A percentile compares a stretch with the other conserved stretches of the same genome.
These are phyloP conservation scores for Avena atlantica DNA, from an alignment of 176 grass and related monocot species.

Conservation along the genomic window DNA sequence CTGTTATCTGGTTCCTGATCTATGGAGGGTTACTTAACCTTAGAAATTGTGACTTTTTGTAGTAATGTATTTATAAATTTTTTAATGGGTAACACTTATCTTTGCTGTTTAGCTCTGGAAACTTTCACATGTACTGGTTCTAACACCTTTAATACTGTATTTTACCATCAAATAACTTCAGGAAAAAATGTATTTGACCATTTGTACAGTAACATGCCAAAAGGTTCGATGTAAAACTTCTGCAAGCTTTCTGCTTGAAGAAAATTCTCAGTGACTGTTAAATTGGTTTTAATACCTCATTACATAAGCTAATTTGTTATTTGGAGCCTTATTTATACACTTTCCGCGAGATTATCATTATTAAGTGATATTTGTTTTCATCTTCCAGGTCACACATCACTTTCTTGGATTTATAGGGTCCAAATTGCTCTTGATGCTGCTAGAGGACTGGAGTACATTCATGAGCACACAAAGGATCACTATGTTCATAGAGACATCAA, in stretches of 20 bases:
- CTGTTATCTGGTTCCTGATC: slow-evolving; percentile 7
- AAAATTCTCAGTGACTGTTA: background rate
- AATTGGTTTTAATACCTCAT: background rate
- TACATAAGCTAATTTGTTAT: slow-evolving; percentile 6
- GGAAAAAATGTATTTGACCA: background rate
- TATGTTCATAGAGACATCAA: slow-evolving; percentile 99
- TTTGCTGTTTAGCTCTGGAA: slow-evolving; percentile 13
- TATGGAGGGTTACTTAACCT: slow-evolving; percentile 30
- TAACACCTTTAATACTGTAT: slow-evolving; percentile 21
- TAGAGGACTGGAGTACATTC: slow-evolving; percentile 99
- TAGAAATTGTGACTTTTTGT: slow-evolving; percentile 3
- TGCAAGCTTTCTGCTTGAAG: background rate
- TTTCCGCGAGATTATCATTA: background rate
- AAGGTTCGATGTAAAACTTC: background rate
- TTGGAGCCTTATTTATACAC: slow-evolving; percentile 1
- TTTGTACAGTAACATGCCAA: background rate
- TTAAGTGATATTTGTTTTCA: slow-evolving; percentile 30
- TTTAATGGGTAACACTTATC: background rate
- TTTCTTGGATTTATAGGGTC: slow-evolving; percentile 97
- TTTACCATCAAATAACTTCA: background rate
- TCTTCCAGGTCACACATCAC: slow-evolving; percentile 74
- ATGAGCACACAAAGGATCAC: slow-evolving; percentile 98
- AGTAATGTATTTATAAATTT: slow-evolving; percentile 21
- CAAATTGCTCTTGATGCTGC: slow-evolving; percentile 96
- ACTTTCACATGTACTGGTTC: slow-evolving; percentile 21